Evolutionary conservation across 139 green algal species (phyloP).

Genomic region (Pseudopediastrum boryanum): DNA sequence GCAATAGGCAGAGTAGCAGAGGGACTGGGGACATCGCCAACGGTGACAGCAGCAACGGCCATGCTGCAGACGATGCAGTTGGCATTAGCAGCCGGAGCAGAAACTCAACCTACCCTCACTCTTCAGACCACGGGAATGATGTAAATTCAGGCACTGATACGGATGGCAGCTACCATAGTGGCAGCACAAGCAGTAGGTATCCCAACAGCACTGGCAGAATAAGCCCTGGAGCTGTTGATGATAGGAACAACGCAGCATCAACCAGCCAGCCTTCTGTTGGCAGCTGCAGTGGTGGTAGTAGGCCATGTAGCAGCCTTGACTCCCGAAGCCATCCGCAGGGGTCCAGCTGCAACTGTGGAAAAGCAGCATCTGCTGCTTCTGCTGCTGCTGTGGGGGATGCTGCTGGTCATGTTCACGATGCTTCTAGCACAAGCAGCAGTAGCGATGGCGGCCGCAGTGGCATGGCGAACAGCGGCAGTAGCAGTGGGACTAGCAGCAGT

Average conservation of each 20-base stretch:
- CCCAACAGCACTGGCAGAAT: no score
- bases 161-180: no score
- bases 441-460: slow-evolving; percentile 14
- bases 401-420: background rate
- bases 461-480: slow-evolving; percentile 9
- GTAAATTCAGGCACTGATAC: no score
- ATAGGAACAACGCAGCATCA: slow-evolving; percentile 21
- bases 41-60: no score
- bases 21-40: no score
- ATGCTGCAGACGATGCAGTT: no score
- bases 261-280: background rate
- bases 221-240: no score
- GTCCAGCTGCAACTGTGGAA: slow-evolving; percentile 28
- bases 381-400: slow-evolving; percentile 12
- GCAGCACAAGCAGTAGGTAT: no score
- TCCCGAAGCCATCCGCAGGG: slow-evolving; percentile 29
- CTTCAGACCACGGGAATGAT: no score
- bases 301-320: slow-evolving; percentile 26
- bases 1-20: slow-evolving; percentile 2
- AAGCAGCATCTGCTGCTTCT: slow-evolving; percentile 22
- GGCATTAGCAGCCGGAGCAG: no score
- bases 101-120: no score
- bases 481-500: slow-evolving; percentile 16
- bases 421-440: background rate
- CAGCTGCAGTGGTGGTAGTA: background rate